Base-by-base conservation (phyloP, 495 filamentous ascomycete species). In the Penicillium subrubescens region DNA sequence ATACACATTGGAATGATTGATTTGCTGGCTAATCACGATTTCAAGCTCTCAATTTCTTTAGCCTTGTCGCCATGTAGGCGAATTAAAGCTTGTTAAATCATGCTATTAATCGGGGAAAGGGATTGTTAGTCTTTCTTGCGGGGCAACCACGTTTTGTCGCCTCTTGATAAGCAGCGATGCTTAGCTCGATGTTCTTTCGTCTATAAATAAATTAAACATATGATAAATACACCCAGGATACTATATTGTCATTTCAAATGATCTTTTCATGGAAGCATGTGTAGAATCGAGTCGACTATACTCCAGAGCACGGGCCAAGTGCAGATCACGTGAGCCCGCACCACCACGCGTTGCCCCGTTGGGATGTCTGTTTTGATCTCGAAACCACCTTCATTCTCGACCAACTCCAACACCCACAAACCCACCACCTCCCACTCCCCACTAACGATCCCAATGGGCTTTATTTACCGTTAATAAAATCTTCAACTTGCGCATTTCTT, bases 361-460 rank as follows among this genome's bases (percentile, higher is more conserved):
- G 56, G 67, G 67, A 50, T 51, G 65, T 72, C 60, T 74, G 71
- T 74, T 74, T 70, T 72, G 69, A 71, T 67, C 62, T 58, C 39
- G 37, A 44, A 56, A 12, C 39, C 21, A 44, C 19, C 37, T 58
- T 58, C 56, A 43, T 58, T 58, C 60, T 63, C 48, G 34, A 57
- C 54, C 31, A 61, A 59, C 57, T 59, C 51, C 57, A 55, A 62
- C 54, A 61, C 55, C 58, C 25, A 44, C 21, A 34, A 64, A 29
- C 25, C 25, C 62, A 52, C 63, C 59, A 54, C 60, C 48, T 54
- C 23, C 56, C 56, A 64, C 55, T 23, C 35, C 63, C 33, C 8
- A 34, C 34, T 43, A 27, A 54, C 52, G 14, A 56, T 46, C 46
- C 33, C 50, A 29, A 71, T 73, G 71, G 15, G 58, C 23, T 34